Conservation (phyloP, 306 rosid genomes). For the Senna tora region DNA sequence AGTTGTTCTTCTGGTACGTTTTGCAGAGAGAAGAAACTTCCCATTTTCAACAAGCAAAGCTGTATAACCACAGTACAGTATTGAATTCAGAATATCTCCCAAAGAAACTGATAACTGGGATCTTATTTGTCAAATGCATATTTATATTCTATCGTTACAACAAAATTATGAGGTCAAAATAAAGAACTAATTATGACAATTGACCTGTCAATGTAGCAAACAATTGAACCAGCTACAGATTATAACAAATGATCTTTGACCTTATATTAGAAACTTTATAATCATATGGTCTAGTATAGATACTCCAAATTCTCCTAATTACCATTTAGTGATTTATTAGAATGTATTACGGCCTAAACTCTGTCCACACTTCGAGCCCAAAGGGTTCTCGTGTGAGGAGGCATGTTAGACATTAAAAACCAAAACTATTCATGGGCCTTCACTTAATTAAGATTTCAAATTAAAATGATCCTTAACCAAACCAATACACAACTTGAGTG, state of each 20-base stretch:
- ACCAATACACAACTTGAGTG: too few species aligned
- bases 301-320: not conserved
- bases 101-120: not conserved
- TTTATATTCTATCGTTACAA: not conserved
- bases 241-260: too few species aligned
- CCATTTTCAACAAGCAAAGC: slow-evolving; percentile 90
- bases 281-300: not conserved
- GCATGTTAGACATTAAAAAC: too few species aligned
- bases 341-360: not conserved
- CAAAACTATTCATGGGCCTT: too few species aligned
- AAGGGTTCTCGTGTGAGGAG: too few species aligned
- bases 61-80: slow-evolving; percentile 40
- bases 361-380: not conserved
- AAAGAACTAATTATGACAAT: not conserved
- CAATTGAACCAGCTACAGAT: not conserved
- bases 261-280: not conserved
- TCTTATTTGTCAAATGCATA: not conserved
- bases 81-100: slow-evolving; percentile 30
- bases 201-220: not conserved
- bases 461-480: too few species aligned
- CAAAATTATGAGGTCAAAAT: slow-evolving; percentile 30
- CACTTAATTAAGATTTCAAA: too few species aligned
- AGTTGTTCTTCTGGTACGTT: slow-evolving; percentile 79
- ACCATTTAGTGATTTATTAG: not conserved
- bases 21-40: slow-evolving; percentile 92